Evolutionary conservation across 257 asterid species (phyloP).

Genomic region (Echites panduratus): DNA sequence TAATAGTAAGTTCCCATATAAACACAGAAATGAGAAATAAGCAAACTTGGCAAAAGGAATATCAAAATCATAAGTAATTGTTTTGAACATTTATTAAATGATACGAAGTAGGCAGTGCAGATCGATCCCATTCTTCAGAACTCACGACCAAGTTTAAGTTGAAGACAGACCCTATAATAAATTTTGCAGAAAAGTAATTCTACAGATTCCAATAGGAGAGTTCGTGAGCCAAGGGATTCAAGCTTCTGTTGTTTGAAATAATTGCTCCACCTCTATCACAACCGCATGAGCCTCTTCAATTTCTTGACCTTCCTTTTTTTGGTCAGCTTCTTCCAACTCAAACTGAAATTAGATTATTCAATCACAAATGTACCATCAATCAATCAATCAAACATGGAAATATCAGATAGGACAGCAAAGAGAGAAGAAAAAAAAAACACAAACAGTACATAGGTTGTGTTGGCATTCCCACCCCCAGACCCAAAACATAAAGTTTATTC

Average conservation of each 20-base stretch:
- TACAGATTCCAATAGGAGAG: not conserved
- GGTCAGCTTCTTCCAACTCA: constrained; percentile 61
- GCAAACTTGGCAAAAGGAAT: too few species aligned
- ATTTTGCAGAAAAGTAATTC: too few species aligned
- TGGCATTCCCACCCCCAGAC: not conserved
- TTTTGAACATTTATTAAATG: not conserved
- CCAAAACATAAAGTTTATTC: not conserved
- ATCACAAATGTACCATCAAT: not conserved
- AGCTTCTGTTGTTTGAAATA: constrained; percentile 38
- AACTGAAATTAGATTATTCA: constrained; percentile 33
- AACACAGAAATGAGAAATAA: too few species aligned
- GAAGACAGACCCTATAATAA: not conserved
- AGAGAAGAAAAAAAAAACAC: not conserved
- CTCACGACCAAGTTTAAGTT: not conserved
- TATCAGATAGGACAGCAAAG: not conserved
- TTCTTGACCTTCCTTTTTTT: constrained; percentile 60
- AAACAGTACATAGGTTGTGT: not conserved
- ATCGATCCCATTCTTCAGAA: not conserved
- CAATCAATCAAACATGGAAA: not conserved
- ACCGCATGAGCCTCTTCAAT: constrained; percentile 62
- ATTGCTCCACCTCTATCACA: constrained; percentile 49
- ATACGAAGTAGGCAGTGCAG: too few species aligned
- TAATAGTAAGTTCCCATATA: too few species aligned
- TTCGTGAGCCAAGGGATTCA: not conserved
- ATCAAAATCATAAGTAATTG: not conserved